phyloP scores from a whole-genome alignment of 176 grass and related monocot species.

The Chrysopogon serrulatus region DNA sequence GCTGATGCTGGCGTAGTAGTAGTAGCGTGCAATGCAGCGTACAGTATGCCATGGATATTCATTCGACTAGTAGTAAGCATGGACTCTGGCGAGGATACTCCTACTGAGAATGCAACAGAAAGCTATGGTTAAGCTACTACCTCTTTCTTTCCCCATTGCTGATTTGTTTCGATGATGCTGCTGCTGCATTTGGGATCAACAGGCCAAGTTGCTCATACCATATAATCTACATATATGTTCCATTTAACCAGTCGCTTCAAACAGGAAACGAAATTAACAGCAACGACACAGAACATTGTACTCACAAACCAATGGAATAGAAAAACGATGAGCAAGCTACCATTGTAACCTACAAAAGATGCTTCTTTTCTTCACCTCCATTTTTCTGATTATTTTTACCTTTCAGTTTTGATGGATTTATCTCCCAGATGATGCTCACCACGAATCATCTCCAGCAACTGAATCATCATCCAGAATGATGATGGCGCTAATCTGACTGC shows the following conservation, averaged over 20 bases:
- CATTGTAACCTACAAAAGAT: slow-evolving; percentile 20
- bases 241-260: not conserved
- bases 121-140: slow-evolving; percentile 18
- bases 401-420: slow-evolving; percentile 29
- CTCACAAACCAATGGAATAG: slow-evolving; percentile 20
- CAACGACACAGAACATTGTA: slow-evolving; percentile 1
- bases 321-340: slow-evolving; percentile 9
- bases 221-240: not conserved
- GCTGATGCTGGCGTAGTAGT: not conserved
- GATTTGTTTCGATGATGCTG: not conserved
- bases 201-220: not conserved
- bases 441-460: slow-evolving; percentile 13
- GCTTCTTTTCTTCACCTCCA: not conserved
- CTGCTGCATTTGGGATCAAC: not conserved
- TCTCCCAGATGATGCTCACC: slow-evolving; percentile 24
- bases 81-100: not conserved
- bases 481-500: not conserved
- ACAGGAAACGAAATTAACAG: not conserved
- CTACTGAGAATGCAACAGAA: slow-evolving; percentile 15
- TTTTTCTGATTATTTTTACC: not conserved
- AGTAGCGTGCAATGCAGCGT: slow-evolving; percentile 9
- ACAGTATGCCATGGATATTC: not conserved
- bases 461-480: not conserved
- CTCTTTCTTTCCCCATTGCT: not conserved
- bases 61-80: not conserved